These are phyloP conservation scores for Blastobotrys parvus DNA, from an alignment of 805 yeast genomes.

Conservation along the genomic window DNA sequence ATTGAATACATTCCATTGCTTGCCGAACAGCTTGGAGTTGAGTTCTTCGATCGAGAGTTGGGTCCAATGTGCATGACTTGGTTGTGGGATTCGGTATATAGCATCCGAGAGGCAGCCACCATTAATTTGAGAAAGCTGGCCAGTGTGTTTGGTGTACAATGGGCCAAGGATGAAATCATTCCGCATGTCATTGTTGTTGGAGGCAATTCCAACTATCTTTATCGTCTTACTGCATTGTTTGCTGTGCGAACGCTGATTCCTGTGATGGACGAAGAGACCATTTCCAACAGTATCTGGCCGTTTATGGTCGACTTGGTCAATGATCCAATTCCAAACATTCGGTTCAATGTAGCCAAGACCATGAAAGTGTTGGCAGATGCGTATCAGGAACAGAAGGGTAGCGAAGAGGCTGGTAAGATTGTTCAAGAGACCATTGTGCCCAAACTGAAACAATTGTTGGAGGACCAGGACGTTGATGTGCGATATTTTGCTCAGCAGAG, in stretches of 20 bases:
- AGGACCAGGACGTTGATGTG: slow-evolving; percentile 83
- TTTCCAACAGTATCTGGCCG: slow-evolving; percentile 64
- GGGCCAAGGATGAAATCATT: slow-evolving; percentile 85
- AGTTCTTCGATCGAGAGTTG: slow-evolving; percentile 85
- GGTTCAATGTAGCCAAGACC: slow-evolving; percentile 91
- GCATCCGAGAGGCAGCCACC: slow-evolving; percentile 95
- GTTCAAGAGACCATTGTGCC: slow-evolving; percentile 48
- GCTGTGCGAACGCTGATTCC: slow-evolving; percentile 79
- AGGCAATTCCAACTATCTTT: slow-evolving; percentile 62
- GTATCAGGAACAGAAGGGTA: slow-evolving; percentile 2
- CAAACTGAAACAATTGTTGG: slow-evolving; percentile 48
- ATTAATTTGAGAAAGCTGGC: slow-evolving; percentile 71
- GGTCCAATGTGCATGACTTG: slow-evolving; percentile 91
- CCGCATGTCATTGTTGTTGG: slow-evolving; percentile 59
- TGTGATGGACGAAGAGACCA: slow-evolving; percentile 52
- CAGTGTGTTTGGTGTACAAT: slow-evolving; percentile 79
- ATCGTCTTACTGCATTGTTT: slow-evolving; percentile 83
- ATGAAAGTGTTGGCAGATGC: slow-evolving; percentile 53
- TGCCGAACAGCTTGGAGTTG: slow-evolving; percentile 89
- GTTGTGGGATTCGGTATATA: slow-evolving; percentile 96
- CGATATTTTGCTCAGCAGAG: slow-evolving; percentile 74
- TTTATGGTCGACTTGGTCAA: slow-evolving; percentile 61
- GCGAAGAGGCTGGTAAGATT: slow-evolving; percentile 23
- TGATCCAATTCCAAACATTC: slow-evolving; percentile 89
- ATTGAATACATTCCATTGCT: slow-evolving; percentile 92